Base-by-base conservation (phyloP, 2,329 filamentous ascomycete genomes). In the Whalleya microplaca region DNA sequence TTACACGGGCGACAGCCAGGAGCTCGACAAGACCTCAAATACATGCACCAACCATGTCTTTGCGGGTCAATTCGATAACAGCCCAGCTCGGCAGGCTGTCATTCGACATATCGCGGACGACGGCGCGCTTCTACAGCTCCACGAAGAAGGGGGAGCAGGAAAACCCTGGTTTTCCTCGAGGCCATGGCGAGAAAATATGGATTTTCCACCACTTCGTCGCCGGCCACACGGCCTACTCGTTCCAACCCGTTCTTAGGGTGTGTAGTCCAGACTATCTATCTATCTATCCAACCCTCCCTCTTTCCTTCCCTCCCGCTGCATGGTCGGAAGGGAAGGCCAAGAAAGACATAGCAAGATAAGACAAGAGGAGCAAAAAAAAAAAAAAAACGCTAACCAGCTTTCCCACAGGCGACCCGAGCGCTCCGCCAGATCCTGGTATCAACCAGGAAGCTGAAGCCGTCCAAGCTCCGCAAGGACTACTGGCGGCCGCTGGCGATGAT, bases 381-480 rank as follows among this genome's bases (percentile, higher is more conserved):
- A 27, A 27, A 4, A 27, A 27, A 9, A 9, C 23, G 9, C 23
- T 27, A 27, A 27, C 23, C n/a, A n/a, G n/a, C n/a, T n/a, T n/a
- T n/a, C n/a, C n/a, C n/a, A n/a, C n/a, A n/a, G n/a, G n/a, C n/a
- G n/a, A n/a, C n/a, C n/a, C n/a, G 56, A 47, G 63, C 66, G 6
- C 51, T 71, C 3, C 51, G 52, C 32, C 70, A 72, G 47, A 62
- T 71, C 58, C 81, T 84, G 46, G 89, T 82, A 76, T 85, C 85
- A 62, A 86, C 86, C 73, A 89, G 89, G 71, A 88, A 90, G 73
- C 80, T 83, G 45, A 82, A 84, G 62, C 85, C 85, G 2, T 71
- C 80, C 51, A 84, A 83, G 66, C 75, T 89, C 41, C 84, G 87
- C 56, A 87, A 85, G 72, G 87, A 90, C 75, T 84, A 85, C 73